Evolutionary conservation across 2,329 filamentous ascomycete species (phyloP).

Genomic region (Hymenoscyphus scutula): DNA sequence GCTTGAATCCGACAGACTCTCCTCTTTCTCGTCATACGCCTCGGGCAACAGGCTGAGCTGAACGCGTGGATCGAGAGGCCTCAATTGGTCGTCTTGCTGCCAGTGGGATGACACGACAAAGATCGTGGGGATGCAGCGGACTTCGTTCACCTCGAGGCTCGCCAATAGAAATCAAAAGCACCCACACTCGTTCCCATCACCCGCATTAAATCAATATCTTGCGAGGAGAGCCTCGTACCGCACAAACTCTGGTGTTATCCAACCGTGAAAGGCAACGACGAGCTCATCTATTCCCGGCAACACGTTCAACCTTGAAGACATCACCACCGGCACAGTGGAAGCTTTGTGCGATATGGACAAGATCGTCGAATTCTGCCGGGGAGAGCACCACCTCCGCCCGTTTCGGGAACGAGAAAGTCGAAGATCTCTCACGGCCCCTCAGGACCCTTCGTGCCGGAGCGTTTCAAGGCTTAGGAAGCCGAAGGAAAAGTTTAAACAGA

Average conservation of each 20-base stretch:
- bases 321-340: slow-evolving; percentile 7
- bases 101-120: slow-evolving; percentile 5
- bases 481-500: slow-evolving; percentile 12
- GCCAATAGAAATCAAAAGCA: slow-evolving; percentile 3
- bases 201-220: slow-evolving; percentile 5
- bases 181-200: not conserved
- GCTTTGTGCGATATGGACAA: slow-evolving; percentile 1
- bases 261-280: slow-evolving; percentile 1
- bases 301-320: not conserved
- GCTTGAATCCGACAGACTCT: not conserved
- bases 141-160: slow-evolving; percentile 3
- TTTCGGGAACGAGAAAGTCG: slow-evolving; percentile 6
- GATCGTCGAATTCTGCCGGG: slow-evolving; percentile 2
- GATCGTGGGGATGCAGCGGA: slow-evolving; percentile 6
- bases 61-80: slow-evolving; percentile 6
- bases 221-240: slow-evolving; percentile 5
- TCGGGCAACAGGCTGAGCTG: not conserved
- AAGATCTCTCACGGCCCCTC: not conserved
- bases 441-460: not conserved
- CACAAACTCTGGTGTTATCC: slow-evolving; percentile 1
- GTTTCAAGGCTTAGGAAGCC: slow-evolving; percentile 6
- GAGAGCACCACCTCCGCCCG: not conserved
- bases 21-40: not conserved
- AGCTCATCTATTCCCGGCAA: not conserved
- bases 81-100: not conserved